Base-by-base conservation (phyloP, 805 yeast species). In the Starmerella lactis-condensi region DNA sequence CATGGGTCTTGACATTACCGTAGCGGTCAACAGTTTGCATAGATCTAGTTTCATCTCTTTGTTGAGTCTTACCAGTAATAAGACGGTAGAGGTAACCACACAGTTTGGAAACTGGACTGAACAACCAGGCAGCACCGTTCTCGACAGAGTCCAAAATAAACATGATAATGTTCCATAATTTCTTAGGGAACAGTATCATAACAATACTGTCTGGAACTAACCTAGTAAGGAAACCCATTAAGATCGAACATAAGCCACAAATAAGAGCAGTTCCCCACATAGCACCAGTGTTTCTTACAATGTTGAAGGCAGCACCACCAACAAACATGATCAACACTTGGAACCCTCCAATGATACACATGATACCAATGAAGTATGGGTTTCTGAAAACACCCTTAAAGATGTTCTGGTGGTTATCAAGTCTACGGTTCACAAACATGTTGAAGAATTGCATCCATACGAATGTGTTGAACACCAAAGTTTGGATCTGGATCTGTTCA, bases 401-500 rank as follows among this genome's bases (percentile, higher is more conserved):
- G 54, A 89, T 77, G 54, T 89, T 76, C 56, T 79, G 65, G 53
- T 77, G 76, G 36, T 68, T 65, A 54, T 89, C 95, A 36, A 89
- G 60, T 41, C 91, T 77, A 48, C 99, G 70, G 12, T 93, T 73
- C 26, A 81, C 91, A 48, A 85, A 69, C 56, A 89, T 64, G 45
- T 85, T 82, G 68, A 89, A 89, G 51, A 89, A 75, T 58, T 89
- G 99, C 54, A 89, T 61, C 98, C 98, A 89, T 29, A 89, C 96
- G 62, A 89, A 89, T 0, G 96, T 65, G 53, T 89, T 89, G 62
- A 89, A 89, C 1, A 92, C 85, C 67, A 83, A 61, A 2, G 96
- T 81, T 41, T 69, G 65, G 22, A 85, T 55, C 55, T 74, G 73
- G 35, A 64, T 64, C 29, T 58, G 51, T 8, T 26, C 12, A 21